These are phyloP conservation scores for Misopates orontium DNA, from an alignment of 257 asterid genomes.

Conservation along the genomic window DNA sequence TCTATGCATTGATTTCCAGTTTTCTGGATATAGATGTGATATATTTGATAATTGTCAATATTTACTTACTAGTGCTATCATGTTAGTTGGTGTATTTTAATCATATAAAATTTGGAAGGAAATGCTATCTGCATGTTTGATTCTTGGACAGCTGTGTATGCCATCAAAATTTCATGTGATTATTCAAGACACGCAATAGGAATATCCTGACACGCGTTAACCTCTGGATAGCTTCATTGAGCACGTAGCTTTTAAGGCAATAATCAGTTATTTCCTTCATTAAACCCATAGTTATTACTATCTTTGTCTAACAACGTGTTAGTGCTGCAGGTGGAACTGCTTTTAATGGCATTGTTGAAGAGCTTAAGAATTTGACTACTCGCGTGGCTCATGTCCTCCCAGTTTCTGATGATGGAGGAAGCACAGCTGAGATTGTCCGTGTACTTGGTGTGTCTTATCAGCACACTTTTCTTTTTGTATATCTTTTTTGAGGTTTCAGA, in stretches of 20 bases:
- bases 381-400: slow-evolving; percentile 92
- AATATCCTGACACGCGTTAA: slow-evolving; percentile 4
- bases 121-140: slow-evolving; percentile 7
- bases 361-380: slow-evolving; percentile 86
- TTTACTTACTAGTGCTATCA: background rate
- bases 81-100: background rate
- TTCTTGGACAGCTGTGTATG: slow-evolving; percentile 10
- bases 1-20: background rate
- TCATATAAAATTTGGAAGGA: background rate
- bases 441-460: slow-evolving; percentile 73
- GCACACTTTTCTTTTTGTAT: slow-evolving; percentile 21
- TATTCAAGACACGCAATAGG: slow-evolving; percentile 8
- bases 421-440: slow-evolving; percentile 98
- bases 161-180: background rate
- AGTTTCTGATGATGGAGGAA: slow-evolving; percentile 98
- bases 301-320: slow-evolving; percentile 11
- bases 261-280: background rate
- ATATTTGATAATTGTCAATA: slow-evolving; percentile 3
- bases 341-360: slow-evolving; percentile 95
- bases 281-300: slow-evolving; percentile 3
- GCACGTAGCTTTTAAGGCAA: slow-evolving; percentile 11
- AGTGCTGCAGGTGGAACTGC: slow-evolving; percentile 90
- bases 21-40: slow-evolving; percentile 5
- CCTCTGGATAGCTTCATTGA: slow-evolving; percentile 7
- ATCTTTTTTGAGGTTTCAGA: background rate